Conservation (phyloP, 2,329 filamentous ascomycete genomes). For the Periconia sp. region DNA sequence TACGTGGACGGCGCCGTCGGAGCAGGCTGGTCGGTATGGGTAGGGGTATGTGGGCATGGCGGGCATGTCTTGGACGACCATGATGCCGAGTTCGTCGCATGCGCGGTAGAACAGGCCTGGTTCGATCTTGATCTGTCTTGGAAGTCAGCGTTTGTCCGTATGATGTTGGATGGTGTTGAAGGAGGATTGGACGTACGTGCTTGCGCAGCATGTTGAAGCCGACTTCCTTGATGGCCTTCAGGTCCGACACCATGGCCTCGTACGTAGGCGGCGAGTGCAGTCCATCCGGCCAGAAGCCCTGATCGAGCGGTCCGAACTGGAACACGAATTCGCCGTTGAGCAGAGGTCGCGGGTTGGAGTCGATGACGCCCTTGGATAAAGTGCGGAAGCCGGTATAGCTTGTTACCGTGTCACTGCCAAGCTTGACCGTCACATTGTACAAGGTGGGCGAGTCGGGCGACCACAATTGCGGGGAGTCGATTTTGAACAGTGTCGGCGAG, state of each 20-base stretch:
- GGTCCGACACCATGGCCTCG: conserved; percentile 69
- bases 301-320: conserved; percentile 68
- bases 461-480: conserved; percentile 63
- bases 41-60: conserved; percentile 47
- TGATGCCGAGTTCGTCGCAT: conserved; percentile 65
- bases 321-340: conserved; percentile 72
- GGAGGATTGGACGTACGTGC: conserved; percentile 54
- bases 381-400: conserved; percentile 73
- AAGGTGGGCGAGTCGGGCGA: conserved; percentile 63
- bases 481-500: conserved; percentile 56
- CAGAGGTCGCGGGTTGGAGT: conserved; percentile 62
- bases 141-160: conserved; percentile 1
- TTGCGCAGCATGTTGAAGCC: conserved; percentile 74
- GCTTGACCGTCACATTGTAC: conserved; percentile 63
- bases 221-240: conserved; percentile 64
- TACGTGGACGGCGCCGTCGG: not conserved
- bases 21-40: conserved; percentile 12
- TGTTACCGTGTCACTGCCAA: conserved; percentile 56
- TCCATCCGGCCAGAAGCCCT: conserved; percentile 73
- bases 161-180: not conserved
- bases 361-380: conserved; percentile 57
- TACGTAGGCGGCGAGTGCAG: conserved; percentile 65
- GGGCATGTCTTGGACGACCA: conserved; percentile 75
- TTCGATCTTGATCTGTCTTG: conserved; percentile 64
- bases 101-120: conserved; percentile 68